Evolutionary conservation across 2,329 filamentous ascomycete species (phyloP).

Genomic region (Ophiostoma australiae): DNA sequence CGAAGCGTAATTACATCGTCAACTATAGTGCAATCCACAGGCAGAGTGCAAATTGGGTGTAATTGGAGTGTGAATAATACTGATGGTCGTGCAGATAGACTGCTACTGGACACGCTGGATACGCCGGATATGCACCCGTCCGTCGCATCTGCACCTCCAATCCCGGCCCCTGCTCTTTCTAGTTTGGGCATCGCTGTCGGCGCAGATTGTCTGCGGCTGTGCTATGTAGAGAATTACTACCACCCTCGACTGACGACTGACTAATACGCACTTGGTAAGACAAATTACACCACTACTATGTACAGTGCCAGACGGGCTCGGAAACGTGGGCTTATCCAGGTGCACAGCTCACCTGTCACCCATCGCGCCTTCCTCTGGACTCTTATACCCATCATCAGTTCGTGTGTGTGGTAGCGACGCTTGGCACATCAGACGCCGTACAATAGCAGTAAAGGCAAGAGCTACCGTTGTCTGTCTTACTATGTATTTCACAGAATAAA

Average conservation of each 20-base stretch:
- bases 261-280: too few relatives aligned
- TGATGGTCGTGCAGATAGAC: not conserved
- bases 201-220: not conserved
- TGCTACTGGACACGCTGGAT: not conserved
- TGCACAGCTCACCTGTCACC: not conserved
- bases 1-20: too few relatives aligned
- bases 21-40: too few relatives aligned
- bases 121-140: not conserved
- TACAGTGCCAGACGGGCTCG: too few relatives aligned
- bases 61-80: too few relatives aligned
- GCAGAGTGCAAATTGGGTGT: too few relatives aligned
- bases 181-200: not conserved
- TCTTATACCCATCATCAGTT: not conserved
- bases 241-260: too few relatives aligned
- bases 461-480: not conserved
- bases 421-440: not conserved
- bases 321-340: too few relatives aligned
- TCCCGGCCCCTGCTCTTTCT: not conserved
- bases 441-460: not conserved
- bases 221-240: too few relatives aligned
- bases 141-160: not conserved
- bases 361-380: not conserved
- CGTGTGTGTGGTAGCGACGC: not conserved
- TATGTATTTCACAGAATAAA: too few relatives aligned
- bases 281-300: too few relatives aligned